Evolutionary conservation across 257 asterid species (phyloP), one percentile per base, ranked within the genome.

Genomic region (Solanum chiquidenum): DNA sequence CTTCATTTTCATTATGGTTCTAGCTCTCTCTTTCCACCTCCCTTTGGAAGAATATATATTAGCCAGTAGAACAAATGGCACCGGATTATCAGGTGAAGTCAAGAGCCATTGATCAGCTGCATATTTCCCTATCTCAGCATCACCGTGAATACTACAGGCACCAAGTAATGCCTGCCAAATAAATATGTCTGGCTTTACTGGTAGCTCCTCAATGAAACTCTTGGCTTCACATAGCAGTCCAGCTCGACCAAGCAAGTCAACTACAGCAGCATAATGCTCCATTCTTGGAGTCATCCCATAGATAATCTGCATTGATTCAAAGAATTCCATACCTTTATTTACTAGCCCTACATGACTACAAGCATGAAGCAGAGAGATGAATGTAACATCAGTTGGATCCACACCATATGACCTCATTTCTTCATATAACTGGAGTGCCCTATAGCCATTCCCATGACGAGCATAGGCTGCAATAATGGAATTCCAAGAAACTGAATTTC

Each of bases 131-230:
- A 92, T 90, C 55, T 92, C 94, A 66, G 92, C 79, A 86, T 95
- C 92, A 8, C 94, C 92, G 64, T 91, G 90, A 66, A 95, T 89
- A 42, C 95, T 80, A 84, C 96, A 94, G 84, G 98, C 96, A 29
- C 98, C 98, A 14, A 97, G 98, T 83, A 97, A 90, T 58, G 99
- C 90, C 90, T 97, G 98, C 99, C 98, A 97, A 83, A 95, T 90
- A 44, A 89, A 91, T 58, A 82, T 93, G 82, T 90, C 92, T 8
- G 99, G 94, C 89, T 92, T 90, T 74, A 92, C 91, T 2, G 92
- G 92, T 72, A 95, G 88, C 60, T 87, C 92, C 88, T 92, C 95
- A 29, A 97, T 92, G 33, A 93, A 96, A 20, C 83, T 35, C 86
- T 89, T 95, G 71, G 99, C 98, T 90, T 95, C 98, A 79, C 84